Evolutionary conservation across 345 rosid genomes (phyloP), one percentile per base, ranked within the genome.

Genomic region (Syzygium aqueum): DNA sequence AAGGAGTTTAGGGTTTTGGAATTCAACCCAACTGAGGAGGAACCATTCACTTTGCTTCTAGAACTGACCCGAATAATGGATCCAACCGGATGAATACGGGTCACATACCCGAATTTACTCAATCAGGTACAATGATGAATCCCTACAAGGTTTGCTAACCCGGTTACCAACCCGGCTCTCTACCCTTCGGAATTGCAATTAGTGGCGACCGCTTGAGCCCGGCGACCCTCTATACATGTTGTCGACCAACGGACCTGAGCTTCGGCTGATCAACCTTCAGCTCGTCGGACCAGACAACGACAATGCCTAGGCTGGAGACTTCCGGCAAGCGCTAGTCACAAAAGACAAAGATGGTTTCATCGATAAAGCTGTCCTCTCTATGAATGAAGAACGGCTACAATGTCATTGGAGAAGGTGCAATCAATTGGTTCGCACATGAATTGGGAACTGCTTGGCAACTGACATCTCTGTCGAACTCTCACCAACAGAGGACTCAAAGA

Each of bases 381-480:
- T 56, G 2, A 56, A 22, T 4, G n/a, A 56, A 5, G 23, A 0
- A 0, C 0, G 13, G 23, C 2, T 56, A 23, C 0, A 56, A 0
- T 1, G 0, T 22, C 12, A 56, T 8, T 56, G 12, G 61, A 0
- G 0, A 8, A 56, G 23, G 23, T 9, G 13, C 13, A 56, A 56
- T 0, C 5, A 1, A 2, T 0, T 56, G 23, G 2, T 56, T 56
- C 61, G 23, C 2, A 56, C 12, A 19, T 56, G n/a, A 5, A 56
- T 56, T 0, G n/a, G 61, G 5, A 56, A 0, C 9, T 56, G 61
- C 12, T 27, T 56, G 10, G 23, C 13, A 23, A n/a, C 0, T 1
- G n/a, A 56, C 23, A 27, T 56, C 0, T 1, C n/a, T 8, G 1
- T 10, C 1, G 1, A 2, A 22, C 1, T 56, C 2, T 27, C 61